Evolutionary conservation across 495 filamentous ascomycete species (phyloP).

Genomic region (Friedmanniomyces simplex): DNA sequence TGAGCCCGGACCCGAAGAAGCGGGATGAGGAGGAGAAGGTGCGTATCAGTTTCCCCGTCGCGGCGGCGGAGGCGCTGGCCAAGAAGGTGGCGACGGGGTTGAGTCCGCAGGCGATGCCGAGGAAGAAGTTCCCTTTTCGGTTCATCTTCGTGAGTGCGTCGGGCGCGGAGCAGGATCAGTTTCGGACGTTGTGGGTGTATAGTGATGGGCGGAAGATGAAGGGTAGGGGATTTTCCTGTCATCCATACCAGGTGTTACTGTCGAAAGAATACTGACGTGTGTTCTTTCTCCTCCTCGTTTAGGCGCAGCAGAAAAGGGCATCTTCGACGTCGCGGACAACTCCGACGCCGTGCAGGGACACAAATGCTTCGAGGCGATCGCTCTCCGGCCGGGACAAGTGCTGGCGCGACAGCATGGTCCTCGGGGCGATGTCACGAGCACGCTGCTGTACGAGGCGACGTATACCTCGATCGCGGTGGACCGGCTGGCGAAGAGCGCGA

Average conservation of each 20-base stretch:
- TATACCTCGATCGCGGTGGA: conserved; percentile 12
- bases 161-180: conserved; percentile 21
- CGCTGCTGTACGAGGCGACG: conserved; percentile 12
- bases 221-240: background rate
- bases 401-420: background rate
- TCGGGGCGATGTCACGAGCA: conserved; percentile 11
- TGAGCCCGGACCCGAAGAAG: conserved; percentile 1
- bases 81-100: conserved; percentile 12
- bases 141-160: conserved; percentile 14
- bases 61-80: conserved; percentile 18
- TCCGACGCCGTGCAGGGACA: conserved; percentile 14
- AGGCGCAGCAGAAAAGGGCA: conserved; percentile 19
- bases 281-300: background rate
- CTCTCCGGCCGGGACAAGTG: conserved; percentile 11
- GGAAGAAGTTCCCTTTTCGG: conserved; percentile 20
- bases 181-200: conserved; percentile 16
- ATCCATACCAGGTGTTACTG: too few species aligned
- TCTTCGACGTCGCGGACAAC: conserved; percentile 18
- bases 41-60: conserved; percentile 9
- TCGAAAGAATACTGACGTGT: background rate
- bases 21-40: conserved; percentile 16
- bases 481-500: conserved; percentile 11
- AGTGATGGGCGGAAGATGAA: conserved; percentile 18
- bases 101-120: conserved; percentile 16
- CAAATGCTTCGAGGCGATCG: conserved; percentile 19